A percentile compares a stretch with the other conserved stretches of the same genome.
Evolutionary conservation across 805 yeast genomes (phyloP).

Genomic region (Diddensiella transvaalensis): DNA sequence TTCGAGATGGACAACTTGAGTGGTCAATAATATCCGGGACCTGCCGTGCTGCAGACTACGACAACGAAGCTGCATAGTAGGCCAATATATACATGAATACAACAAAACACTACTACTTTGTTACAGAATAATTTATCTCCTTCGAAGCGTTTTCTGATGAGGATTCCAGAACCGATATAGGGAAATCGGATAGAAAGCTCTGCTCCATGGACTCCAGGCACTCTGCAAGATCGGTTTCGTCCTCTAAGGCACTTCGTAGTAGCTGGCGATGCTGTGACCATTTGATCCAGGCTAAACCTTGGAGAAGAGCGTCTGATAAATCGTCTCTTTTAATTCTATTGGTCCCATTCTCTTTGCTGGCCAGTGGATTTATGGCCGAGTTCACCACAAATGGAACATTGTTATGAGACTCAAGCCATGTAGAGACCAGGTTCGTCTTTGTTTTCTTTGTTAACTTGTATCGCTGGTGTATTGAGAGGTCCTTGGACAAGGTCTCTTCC

Average conservation of each 20-base stretch:
- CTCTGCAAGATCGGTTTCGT: not conserved
- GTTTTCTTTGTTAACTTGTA: conserved; percentile 5
- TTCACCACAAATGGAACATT: not conserved
- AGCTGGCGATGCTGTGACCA: conserved; percentile 38
- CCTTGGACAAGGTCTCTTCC: not conserved
- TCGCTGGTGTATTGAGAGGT: conserved; percentile 1
- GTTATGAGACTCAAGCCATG: not conserved
- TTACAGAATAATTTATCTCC: no score
- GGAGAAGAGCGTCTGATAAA: conserved; percentile 60
- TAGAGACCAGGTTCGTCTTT: conserved; percentile 2
- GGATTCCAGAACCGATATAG: no score
- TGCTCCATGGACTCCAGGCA: not conserved
- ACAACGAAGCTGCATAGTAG: no score
- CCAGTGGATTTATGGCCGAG: not conserved
- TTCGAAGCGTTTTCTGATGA: no score
- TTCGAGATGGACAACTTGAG: no score
- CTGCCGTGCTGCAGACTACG: no score
- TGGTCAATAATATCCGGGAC: no score
- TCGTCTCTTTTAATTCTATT: conserved; percentile 53
- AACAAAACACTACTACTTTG: no score
- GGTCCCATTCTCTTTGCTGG: not conserved
- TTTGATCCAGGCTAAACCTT: conserved; percentile 48
- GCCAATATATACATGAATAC: no score
- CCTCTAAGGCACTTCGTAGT: not conserved
- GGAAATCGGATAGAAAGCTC: not conserved